Evolutionary conservation across 352 stramenopile genomes (phyloP).

Genomic region (Globisporangium emineosum): DNA sequence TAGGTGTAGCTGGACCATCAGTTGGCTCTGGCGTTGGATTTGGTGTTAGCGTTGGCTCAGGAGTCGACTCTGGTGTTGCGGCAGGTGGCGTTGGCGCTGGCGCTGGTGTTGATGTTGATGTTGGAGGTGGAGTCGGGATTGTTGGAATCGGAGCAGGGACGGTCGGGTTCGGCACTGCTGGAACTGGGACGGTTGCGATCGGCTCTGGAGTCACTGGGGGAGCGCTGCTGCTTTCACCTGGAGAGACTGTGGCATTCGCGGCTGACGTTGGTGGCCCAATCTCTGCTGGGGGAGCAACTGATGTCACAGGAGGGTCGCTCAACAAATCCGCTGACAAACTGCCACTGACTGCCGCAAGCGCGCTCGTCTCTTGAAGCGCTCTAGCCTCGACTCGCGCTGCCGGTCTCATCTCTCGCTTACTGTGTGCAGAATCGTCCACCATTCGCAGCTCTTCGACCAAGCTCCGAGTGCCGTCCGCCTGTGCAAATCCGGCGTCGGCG

Average conservation of each 20-base stretch:
- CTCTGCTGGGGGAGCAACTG: not conserved
- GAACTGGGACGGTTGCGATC: not conserved
- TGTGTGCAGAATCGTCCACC: not conserved
- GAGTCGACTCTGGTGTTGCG: not conserved
- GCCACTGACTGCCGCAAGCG: not conserved
- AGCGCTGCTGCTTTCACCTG: not conserved
- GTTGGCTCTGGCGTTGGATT: not conserved
- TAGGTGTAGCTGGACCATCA: not conserved
- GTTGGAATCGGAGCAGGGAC: not conserved
- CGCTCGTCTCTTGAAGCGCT: not conserved
- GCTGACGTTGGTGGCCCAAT: not conserved
- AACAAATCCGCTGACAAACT: not conserved
- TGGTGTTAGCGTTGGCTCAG: not conserved
- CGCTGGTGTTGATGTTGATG: not conserved
- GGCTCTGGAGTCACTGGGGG: not conserved
- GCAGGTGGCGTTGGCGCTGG: not conserved
- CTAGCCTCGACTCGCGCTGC: not conserved
- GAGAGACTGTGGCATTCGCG: not conserved
- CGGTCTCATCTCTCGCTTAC: not conserved
- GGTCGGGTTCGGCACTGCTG: not conserved
- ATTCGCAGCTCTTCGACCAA: constrained; percentile 1
- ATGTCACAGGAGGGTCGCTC: not conserved
- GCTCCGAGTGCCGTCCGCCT: not conserved
- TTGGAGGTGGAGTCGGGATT: constrained; percentile 1
- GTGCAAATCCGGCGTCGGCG: not conserved